Evolutionary conservation across 2,329 filamentous ascomycete genomes (phyloP).

Genomic region (Colletotrichum musicola): DNA sequence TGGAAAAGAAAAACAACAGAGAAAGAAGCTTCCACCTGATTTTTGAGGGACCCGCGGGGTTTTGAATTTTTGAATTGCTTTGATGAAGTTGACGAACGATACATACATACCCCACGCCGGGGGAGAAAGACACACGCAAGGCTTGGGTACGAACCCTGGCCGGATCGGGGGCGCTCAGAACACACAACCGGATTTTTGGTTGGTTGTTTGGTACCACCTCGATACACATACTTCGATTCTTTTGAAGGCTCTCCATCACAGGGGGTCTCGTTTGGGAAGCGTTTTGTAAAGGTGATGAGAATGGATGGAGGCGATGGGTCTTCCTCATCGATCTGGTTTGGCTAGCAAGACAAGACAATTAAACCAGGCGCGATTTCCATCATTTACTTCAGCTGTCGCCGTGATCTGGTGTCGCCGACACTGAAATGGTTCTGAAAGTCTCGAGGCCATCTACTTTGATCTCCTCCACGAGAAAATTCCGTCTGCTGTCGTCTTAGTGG

Average conservation of each 20-base stretch:
- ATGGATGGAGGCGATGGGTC: conserved; percentile 1
- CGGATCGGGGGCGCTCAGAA: background rate
- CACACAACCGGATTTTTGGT: conserved; percentile 7
- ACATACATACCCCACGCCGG: conserved; percentile 23
- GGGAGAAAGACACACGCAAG: background rate
- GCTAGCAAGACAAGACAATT: background rate
- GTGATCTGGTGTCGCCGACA: background rate
- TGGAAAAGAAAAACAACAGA: conserved; percentile 4
- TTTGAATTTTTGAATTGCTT: conserved; percentile 5
- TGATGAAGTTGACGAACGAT: conserved; percentile 36
- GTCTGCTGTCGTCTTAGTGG: background rate
- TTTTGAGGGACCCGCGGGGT: background rate
- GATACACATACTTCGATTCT: conserved; percentile 34
- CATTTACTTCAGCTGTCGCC: background rate
- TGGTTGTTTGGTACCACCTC: conserved; percentile 15
- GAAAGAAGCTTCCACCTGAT: background rate
- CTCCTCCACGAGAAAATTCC: background rate
- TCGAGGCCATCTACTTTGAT: background rate
- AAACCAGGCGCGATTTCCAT: conserved; percentile 21
- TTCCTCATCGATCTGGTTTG: background rate
- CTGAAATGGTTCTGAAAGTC: background rate
- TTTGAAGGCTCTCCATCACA: background rate
- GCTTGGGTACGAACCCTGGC: background rate
- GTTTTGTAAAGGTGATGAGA: conserved; percentile 9
- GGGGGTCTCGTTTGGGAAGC: conserved; percentile 30